phyloP scores from a whole-genome alignment of 495 filamentous ascomycete species.

The Hypoxylon subgilvum region DNA sequence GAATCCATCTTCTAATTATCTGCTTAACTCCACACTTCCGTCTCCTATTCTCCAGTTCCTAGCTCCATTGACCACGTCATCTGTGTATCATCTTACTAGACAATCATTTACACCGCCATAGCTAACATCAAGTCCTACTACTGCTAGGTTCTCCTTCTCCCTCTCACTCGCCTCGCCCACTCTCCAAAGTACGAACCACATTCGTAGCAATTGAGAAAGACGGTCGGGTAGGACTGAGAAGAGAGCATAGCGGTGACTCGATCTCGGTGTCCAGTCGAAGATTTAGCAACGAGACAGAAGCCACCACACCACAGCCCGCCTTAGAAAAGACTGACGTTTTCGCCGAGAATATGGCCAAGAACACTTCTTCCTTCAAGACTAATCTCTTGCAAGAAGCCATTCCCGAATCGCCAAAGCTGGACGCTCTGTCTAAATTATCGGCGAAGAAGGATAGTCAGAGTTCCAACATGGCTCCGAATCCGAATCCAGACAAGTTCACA shows the following conservation, averaged over 20 bases:
- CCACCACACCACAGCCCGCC: slow-evolving; percentile 38
- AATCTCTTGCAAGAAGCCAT: slow-evolving; percentile 44
- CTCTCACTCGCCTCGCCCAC: slow-evolving; percentile 60
- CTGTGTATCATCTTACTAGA: slow-evolving; percentile 10
- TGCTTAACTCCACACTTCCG: slow-evolving; percentile 15
- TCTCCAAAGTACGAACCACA: slow-evolving; percentile 80
- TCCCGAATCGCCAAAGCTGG: slow-evolving; percentile 42
- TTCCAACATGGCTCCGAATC: slow-evolving; percentile 32
- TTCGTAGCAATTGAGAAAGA: slow-evolving; percentile 80
- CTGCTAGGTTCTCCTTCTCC: slow-evolving; percentile 37
- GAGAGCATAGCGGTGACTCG: slow-evolving; percentile 52
- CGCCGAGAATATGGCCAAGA: slow-evolving; percentile 38
- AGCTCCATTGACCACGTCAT: slow-evolving; percentile 21
- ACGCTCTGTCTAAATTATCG: slow-evolving; percentile 11
- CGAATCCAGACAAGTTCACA: slow-evolving; percentile 42
- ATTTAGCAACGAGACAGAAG: slow-evolving; percentile 46
- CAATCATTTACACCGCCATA: slow-evolving; percentile 9
- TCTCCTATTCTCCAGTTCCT: slow-evolving; percentile 7
- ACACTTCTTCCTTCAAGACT: slow-evolving; percentile 36
- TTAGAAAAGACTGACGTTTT: slow-evolving; percentile 44
- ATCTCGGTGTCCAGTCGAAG: slow-evolving; percentile 44
- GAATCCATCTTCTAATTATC: slow-evolving; percentile 2
- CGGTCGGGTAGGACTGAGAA: slow-evolving; percentile 54
- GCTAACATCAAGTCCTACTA: slow-evolving; percentile 36
- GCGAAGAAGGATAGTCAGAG: slow-evolving; percentile 29